These are phyloP conservation scores for Erythrobasidium yunnanense DNA, from an alignment of 768 basidiomycete species.

Conservation along the genomic window DNA sequence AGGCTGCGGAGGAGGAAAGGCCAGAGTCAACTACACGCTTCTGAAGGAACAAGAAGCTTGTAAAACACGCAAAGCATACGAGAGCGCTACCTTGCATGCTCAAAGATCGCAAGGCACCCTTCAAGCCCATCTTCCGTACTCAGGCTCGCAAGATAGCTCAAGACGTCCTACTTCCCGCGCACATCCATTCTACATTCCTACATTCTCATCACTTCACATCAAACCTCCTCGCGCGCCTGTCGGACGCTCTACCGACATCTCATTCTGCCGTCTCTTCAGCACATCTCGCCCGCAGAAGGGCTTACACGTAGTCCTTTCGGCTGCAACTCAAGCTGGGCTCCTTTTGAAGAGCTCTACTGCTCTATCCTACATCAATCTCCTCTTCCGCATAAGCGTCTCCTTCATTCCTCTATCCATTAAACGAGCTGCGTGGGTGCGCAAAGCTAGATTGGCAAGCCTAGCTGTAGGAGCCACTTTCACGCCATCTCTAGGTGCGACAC, in stretches of 20 bases:
- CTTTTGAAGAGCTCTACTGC: slow-evolving; percentile 3
- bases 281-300: neutral
- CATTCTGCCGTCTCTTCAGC: neutral
- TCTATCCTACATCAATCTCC: slow-evolving; percentile 12
- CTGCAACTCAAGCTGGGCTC: neutral
- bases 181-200: no score
- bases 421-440: slow-evolving; percentile 7
- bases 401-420: slow-evolving; percentile 13
- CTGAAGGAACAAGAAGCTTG: neutral
- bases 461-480: neutral
- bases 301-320: neutral
- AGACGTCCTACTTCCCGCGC: no score
- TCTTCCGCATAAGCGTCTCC: slow-evolving; percentile 11
- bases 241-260: no score
- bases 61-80: no score
- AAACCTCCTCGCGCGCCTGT: no score
- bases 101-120: no score
- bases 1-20: neutral
- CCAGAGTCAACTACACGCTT: neutral
- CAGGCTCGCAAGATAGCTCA: no score
- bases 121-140: no score
- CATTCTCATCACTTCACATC: no score
- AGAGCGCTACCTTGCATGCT: no score
- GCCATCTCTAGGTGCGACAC: neutral
- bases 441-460: slow-evolving; percentile 1